Evolutionary conservation across 2,329 filamentous ascomycete genomes (phyloP), one percentile per base, ranked within the genome.

Genomic region (Myriosclerotinia scirpicola): DNA sequence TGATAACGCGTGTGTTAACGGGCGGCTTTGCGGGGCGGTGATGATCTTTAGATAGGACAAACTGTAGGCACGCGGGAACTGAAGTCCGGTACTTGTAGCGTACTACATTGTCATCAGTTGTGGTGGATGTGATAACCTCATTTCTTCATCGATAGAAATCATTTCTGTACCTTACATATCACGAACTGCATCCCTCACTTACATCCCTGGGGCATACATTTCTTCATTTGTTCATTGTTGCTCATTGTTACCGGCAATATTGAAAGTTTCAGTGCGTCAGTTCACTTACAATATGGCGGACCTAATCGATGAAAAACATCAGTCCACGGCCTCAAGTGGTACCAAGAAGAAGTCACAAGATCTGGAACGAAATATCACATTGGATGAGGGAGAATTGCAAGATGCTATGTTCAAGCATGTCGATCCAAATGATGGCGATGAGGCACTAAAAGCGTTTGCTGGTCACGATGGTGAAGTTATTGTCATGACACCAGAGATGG

Each of bases 361-460:
- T 52, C 42, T 64, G 1, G 59, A 53, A n/a, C 61, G 54, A 52
- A 70, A 64, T 48, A 50, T 56, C 55, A 72, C 69, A 54, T 67
- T 70, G 26, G 68, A 56, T 5, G 66, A 73, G 26, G 70, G 71
- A 9, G 71, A 72, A 9, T n/a, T 67, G 1, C 67, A 66, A n/a
- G 67, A 70, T 61, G 52, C 60, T 6, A 64, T 68, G n/a, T 70
- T 73, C 52, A 77, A 77, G 64, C 79, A 81, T 65, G 77, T 77
- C 34, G 73, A 78, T 65, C 70, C 70, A 53, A 76, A 78, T 68
- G 77, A 81, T 69, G 79, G 78, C 11, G 80, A 82, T 70, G 79
- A 79, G 68, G 80, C 80, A 5, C 74, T 81, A 55, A 77, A 78
- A 65, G 77, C 80, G 6, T 76, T 81, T 40, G 73, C 67, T 17